Evolutionary conservation across 208 protist species (phyloP), one percentile per base, ranked within the genome.

Genomic region (Angomonas deanei): DNA sequence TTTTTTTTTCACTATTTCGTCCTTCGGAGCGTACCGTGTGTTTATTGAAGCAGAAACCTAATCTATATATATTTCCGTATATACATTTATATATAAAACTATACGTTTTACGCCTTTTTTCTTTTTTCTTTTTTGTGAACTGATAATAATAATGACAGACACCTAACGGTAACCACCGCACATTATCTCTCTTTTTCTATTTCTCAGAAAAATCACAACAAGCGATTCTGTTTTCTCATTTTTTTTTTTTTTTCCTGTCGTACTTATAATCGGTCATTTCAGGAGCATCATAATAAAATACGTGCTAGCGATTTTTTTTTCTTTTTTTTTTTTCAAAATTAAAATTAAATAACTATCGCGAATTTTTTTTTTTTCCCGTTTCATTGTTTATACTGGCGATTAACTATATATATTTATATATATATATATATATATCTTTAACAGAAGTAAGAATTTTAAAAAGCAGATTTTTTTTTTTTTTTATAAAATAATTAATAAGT

Each of bases 1-100:
- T 34, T 11, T 54, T 47, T 69, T 63, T 33, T 39, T 63, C 17
- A 33, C 46, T 69, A 62, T 60, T 50, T 61, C n/a, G n/a, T n/a
- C n/a, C n/a, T n/a, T n/a, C n/a, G n/a, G n/a, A n/a, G 2, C 30
- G 42, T 49, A 21, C 42, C 42, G n/a, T 49, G 36, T 49, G 2
- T 28, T 31, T 34, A 33, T 27, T 61, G 5, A 48, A 48, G 15
- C 17, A 33, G 50, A 36, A n/a, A 15, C 30, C 48, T 31, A 34
- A 32, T 61, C 55, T 39, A 28, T 42, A 50, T 50, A 13, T 39
- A 36, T 39, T 31, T 60, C 0, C 10, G 27, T 36, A 64, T 64
- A 55, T 24, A 24, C 36, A 55, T 55, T 33, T 60, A 42, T 49
- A 55, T 46, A 19, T 15, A 21, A 23, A 47, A 54, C 17, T 21